Evolutionary conservation across 495 filamentous ascomycete species (phyloP).

Genomic region (Hypoxylon rickii): DNA sequence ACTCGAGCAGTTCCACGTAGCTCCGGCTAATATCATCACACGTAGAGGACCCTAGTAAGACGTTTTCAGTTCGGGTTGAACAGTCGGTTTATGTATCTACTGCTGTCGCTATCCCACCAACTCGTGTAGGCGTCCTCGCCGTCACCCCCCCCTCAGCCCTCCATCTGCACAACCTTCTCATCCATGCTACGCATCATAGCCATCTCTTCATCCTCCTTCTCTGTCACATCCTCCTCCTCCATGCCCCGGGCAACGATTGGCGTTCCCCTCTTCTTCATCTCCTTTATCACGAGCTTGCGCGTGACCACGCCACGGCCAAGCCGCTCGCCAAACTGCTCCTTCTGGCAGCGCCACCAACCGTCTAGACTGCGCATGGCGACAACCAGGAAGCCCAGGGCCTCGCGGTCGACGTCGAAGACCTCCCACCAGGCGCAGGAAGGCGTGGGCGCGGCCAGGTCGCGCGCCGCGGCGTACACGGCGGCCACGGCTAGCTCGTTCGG

Average conservation of each 20-base stretch:
- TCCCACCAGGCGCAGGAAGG: conserved; percentile 93
- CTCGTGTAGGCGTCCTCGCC: neutral
- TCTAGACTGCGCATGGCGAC: conserved; percentile 83
- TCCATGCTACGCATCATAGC: conserved; percentile 64
- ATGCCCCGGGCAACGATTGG: conserved; percentile 28
- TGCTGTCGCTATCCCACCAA: too few relatives aligned
- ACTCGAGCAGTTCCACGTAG: too few relatives aligned
- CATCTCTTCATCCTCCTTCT: conserved; percentile 59
- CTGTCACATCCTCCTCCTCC: conserved; percentile 42
- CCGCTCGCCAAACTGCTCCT: conserved; percentile 42
- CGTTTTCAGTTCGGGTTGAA: too few relatives aligned
- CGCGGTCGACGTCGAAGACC: conserved; percentile 95
- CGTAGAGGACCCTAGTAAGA: too few relatives aligned
- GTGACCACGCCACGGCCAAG: conserved; percentile 46
- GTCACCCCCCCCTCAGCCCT: conserved; percentile 13
- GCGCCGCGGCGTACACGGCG: conserved; percentile 85
- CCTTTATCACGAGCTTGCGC: conserved; percentile 44
- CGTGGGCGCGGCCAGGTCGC: conserved; percentile 75
- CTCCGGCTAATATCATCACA: too few relatives aligned
- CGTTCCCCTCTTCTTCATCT: conserved; percentile 51
- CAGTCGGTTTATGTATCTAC: too few relatives aligned
- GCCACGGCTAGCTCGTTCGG: conserved; percentile 83
- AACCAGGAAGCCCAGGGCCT: conserved; percentile 92
- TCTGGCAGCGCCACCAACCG: conserved; percentile 62
- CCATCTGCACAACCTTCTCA: conserved; percentile 55